Base-by-base conservation (phyloP, 1,139 yeast genomes). In the Blastobotrys apis region DNA sequence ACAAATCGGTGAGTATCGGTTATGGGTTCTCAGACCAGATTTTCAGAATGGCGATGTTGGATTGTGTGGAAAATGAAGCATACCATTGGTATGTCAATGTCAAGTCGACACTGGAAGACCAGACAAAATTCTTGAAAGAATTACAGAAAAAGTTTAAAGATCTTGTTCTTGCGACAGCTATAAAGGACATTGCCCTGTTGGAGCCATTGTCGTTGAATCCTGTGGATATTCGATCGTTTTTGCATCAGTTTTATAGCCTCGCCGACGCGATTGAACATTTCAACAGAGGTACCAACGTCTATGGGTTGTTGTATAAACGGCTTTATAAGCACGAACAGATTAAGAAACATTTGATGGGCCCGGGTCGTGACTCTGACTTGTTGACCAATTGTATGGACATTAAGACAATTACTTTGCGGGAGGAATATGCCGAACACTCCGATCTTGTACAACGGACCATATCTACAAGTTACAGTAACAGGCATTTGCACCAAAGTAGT, bases 41-140 rank as follows among this genome's bases (percentile, higher is more conserved):
- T 8, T 25, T 42, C 26, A 29, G 44, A 30, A 21, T 41, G 40
- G 45, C 41, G 17, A 22, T 33, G 16, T 17, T 42, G 30, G 20
- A 33, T 4, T 37, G 36, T 20, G 25, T 33, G 33, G 1, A 37
- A 17, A 15, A 33, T 15, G 45, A 42, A 30, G 45, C 45, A 13
- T 42, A 42, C 13, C 45, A 42, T 33, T 42, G 45, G 45, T 42
- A 32, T 37, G 34, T 42, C 20, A 42, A 38, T 20, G 41, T 36
- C 8, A 37, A 37, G 15, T 31, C 34, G 9, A 33, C 21, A 2
- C 20, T 42, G 19, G 41, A 35, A 3, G 45, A 42, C 17, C 41
- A 26, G 33, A 13, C 33, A 5, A n/a, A 19, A 19, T 42, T 42
- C 32, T 32, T 42, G 27, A 36, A 32, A 20, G 35, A 31, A 3